These are phyloP conservation scores for Ogataea philodendri DNA, from an alignment of 805 yeast genomes.

Conservation along the genomic window DNA sequence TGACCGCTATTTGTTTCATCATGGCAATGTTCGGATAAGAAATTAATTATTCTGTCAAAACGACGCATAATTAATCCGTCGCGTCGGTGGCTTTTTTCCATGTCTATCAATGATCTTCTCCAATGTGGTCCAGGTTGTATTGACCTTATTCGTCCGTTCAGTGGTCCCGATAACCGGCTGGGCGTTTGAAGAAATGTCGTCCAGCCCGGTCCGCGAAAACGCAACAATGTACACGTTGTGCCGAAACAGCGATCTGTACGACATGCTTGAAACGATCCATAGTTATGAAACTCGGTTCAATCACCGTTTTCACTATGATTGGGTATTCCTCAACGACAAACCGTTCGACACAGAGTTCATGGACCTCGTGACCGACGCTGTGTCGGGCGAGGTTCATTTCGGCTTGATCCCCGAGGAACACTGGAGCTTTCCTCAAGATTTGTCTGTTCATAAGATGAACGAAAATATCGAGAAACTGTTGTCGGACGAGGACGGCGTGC, in stretches of 20 bases:
- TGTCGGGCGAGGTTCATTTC: constrained; percentile 62
- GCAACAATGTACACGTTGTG: constrained; percentile 73
- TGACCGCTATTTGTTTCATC: too few species aligned
- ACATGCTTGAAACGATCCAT: constrained; percentile 56
- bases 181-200: background rate
- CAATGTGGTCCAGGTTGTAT: too few species aligned
- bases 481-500: constrained; percentile 35
- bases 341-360: constrained; percentile 59
- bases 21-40: too few species aligned
- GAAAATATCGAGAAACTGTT: constrained; percentile 16
- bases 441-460: constrained; percentile 22
- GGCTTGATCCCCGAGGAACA: constrained; percentile 60
- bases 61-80: too few species aligned
- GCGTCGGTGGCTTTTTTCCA: background rate
- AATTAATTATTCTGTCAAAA: constrained; percentile 3
- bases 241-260: constrained; percentile 61
- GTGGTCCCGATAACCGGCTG: background rate
- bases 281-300: constrained; percentile 69
- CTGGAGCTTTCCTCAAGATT: constrained; percentile 64
- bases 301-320: constrained; percentile 60
- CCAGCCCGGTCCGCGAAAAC: constrained; percentile 29
- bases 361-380: constrained; percentile 42
- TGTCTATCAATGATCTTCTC: too few species aligned
- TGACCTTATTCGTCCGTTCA: background rate
- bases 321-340: constrained; percentile 75